Base-by-base conservation (phyloP, 2,329 filamentous ascomycete genomes). In the Exophiala mesophila region DNA sequence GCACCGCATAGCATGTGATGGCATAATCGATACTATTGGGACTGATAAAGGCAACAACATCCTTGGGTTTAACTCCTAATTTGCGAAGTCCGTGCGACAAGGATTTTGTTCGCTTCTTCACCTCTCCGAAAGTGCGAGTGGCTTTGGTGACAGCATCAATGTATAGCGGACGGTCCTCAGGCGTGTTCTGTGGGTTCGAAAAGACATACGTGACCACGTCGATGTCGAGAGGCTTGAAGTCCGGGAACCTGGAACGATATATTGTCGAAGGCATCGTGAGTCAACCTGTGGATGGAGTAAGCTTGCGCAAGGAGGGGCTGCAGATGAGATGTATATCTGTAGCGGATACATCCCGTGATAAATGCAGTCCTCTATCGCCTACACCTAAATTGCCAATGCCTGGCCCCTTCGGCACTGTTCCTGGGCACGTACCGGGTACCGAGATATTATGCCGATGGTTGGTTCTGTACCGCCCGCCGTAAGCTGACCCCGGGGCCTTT, bases 1-100 rank as follows among this genome's bases (percentile, higher is more conserved):
- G 78, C 9, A 79, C 74, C 16, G 88, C 89, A 72, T 86, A 88
- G 63, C 79, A 87, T 33, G 88, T 64, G 2, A 83, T 72, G 1
- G 87, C 82, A 1, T 83, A 88, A 63, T 96, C 89, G 59, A 96
- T 83, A 62, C 76, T 81, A 62, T 97, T 96, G 15, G 88, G 85
- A 40, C 72, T 74, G 61, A 82, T 83, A 1, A 83, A 62, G 0
- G 76, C 69, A 2, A 82, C 71, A 0, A 75, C 76, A 3, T 83
- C 69, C 3, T 72, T 72, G 7, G 67, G 56, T 30, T 69, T 56
- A 23, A 83, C 44, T 13, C 47, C 47, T 13, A 42, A 26, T 12
- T 41, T 37, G 7, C 47, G 36, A 23, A 50, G 35, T n/a, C 44
- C 47, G 17, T 45, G 44, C 6, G 47, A 44, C 7, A 50, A 34